phyloP scores from a whole-genome alignment of 371 early-diverging fungal species.

The Apophysomyces elegans region DNA sequence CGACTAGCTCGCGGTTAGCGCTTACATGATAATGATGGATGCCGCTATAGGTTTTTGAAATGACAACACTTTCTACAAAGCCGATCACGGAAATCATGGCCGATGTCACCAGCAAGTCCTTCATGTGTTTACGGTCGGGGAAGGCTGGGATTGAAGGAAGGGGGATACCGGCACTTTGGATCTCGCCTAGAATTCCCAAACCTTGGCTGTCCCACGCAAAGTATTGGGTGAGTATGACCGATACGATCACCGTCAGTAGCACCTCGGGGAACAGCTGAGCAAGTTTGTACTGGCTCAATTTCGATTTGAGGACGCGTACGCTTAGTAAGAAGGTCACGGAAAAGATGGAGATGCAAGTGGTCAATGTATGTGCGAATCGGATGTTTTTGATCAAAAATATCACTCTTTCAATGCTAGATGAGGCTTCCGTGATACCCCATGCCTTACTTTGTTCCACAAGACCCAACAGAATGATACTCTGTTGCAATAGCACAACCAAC shows the following conservation, averaged over 20 bases:
- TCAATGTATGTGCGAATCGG: conserved; percentile 62
- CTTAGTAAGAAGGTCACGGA: conserved; percentile 70
- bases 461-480: conserved; percentile 75
- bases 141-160: conserved; percentile 64
- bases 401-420: conserved; percentile 73
- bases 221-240: conserved; percentile 65
- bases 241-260: conserved; percentile 74
- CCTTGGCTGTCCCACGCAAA: conserved; percentile 74
- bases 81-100: conserved; percentile 91
- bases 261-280: conserved; percentile 88
- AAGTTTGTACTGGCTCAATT: conserved; percentile 33
- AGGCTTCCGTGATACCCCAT: conserved; percentile 52
- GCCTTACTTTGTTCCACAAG: conserved; percentile 41
- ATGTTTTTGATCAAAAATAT: conserved; percentile 58
- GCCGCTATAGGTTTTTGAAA: conserved; percentile 87
- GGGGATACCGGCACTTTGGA: conserved; percentile 66
- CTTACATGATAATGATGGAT: conserved; percentile 88
- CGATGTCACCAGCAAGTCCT: conserved; percentile 59
- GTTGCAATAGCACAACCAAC: conserved; percentile 81
- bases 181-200: conserved; percentile 75
- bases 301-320: conserved; percentile 62
- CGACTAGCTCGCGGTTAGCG: conserved; percentile 91
- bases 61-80: conserved; percentile 93
- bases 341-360: conserved; percentile 68
- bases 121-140: conserved; percentile 62